Evolutionary conservation across 768 basidiomycete species (phyloP), one percentile per base, ranked within the genome.

Genomic region (Calocybe gangraenosa): DNA sequence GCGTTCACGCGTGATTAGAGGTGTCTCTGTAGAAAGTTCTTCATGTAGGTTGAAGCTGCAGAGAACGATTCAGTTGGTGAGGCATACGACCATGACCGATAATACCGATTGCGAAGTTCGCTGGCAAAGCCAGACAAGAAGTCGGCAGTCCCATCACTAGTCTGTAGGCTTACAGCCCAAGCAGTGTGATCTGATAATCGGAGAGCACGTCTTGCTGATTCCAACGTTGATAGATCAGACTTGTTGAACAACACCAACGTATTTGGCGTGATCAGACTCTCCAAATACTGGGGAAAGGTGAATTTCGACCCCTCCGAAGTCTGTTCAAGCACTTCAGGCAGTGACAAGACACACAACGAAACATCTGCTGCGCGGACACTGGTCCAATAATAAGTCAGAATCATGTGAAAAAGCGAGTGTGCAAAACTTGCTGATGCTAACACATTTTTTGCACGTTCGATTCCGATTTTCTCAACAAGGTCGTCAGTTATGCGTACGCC

Each of bases 171-270:
- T 20, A 71, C 68, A 8, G 56, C 56, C 91, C 90, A 92, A 10
- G 68, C 61, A 17, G 45, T 50, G n/a, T 39, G 28, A 11, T 40
- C 40, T 32, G 47, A 35, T 33, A 47, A 32, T 9, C 31, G 6
- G 25, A 50, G 31, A 25, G 28, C 42, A 31, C 42, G 42, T 36
- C 36, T 40, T 33, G 22, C 34, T 22, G 7, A 40, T 6, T 33
- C 11, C 4, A 49, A 37, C 3, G 56, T 28, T 18, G 70, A 47
- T 3, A 86, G 64, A 57, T 95, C 92, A 5, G 65, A 65, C 66
- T 95, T 94, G 66, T 94, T 95, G 53, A 92, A 63, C 5, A 95
- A 64, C 39, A 93, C 68, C 36, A 82, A 68, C 0, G 92, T 92
- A 22, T 75, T 57, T 2, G 71, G 60, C 7, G 66, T 73, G 38